These are phyloP conservation scores for Silene conica DNA, from an alignment of 148 eudicot genomes.

Conservation along the genomic window DNA sequence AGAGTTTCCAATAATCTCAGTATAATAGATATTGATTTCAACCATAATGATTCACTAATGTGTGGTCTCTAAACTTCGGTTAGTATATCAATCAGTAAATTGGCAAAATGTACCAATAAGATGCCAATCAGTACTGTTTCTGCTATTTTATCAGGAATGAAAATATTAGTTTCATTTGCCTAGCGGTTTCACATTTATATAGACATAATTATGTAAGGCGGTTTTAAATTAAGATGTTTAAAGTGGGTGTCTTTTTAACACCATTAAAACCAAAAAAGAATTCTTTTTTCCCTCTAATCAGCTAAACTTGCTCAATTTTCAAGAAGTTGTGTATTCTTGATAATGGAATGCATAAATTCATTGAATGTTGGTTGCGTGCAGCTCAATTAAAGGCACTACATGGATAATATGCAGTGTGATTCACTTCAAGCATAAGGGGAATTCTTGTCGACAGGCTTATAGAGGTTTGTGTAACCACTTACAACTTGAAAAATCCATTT, in stretches of 20 bases:
- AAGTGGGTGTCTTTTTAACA: neutral
- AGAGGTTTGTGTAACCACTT: conserved; percentile 52
- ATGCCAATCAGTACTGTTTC: neutral
- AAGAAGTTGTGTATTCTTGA: neutral
- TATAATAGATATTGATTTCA: conserved; percentile 60
- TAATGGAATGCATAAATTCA: neutral
- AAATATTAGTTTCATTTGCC: neutral
- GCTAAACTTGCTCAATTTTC: conserved; percentile 4
- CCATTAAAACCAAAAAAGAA: neutral
- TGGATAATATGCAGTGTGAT: conserved; percentile 71
- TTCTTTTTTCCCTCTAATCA: neutral
- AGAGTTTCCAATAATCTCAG: conserved; percentile 34
- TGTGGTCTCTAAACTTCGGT: conserved; percentile 68
- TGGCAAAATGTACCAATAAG: neutral
- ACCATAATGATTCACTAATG: conserved; percentile 70
- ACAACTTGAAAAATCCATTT: neutral
- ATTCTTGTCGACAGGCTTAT: conserved; percentile 90
- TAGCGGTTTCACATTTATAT: neutral
- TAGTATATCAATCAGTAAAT: neutral
- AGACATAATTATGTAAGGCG: too few species aligned
- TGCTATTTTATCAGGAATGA: neutral
- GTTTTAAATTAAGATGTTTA: neutral
- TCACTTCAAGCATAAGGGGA: conserved; percentile 67
- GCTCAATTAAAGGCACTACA: conserved; percentile 72
- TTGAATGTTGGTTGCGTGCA: conserved; percentile 29